Evolutionary conservation across 768 basidiomycete species (phyloP), one percentile per base, ranked within the genome.

Genomic region (Pulveroboletus frians): DNA sequence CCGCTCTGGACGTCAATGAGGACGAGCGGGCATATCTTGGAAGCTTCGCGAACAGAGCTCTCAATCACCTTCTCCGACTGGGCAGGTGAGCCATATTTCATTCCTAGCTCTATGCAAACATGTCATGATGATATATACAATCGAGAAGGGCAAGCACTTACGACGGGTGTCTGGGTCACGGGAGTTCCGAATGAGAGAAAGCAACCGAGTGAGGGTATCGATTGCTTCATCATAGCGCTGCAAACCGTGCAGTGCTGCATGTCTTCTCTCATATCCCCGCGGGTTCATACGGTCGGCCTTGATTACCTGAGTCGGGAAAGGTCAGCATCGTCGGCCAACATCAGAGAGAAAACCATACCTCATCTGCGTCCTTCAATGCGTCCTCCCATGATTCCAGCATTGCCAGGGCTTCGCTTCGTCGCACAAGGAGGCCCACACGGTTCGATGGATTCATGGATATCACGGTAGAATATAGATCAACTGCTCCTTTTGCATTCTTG

Each of bases 221-320:
- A 44, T 6, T 4, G 53, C 47, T 18, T 55, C 53, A 10, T 45
- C 30, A 3, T 17, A n/a, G n/a, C n/a, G n/a, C n/a, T n/a, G n/a
- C n/a, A n/a, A n/a, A n/a, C n/a, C n/a, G n/a, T n/a, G n/a, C 13
- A 45, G 17, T 4, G 43, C 52, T 2, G 21, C 41, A 29, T 54
- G 34, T 31, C 23, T 54, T 21, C 26, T 31, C 35, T 49, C 43
- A 3, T 55, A 44, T 23, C 46, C 53, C 38, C 36, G 31, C 3
- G 30, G 34, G 44, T 21, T 36, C 3, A 1, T 1, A 9, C 52
- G 23, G 4, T 54, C 52, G 17, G 17, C 18, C 7, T 44, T 9
- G 15, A 54, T 41, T 14, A 38, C 53, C 53, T 54, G 11, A 0
- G 1, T 27, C 9, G 13, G 1, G 4, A 0, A 2, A 10, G 4